Percentiles rank a stretch among this genome's conserved stretches.
Conservation (phyloP, 1,139 yeast genomes). For the Yamadazyma dendronema region DNA sequence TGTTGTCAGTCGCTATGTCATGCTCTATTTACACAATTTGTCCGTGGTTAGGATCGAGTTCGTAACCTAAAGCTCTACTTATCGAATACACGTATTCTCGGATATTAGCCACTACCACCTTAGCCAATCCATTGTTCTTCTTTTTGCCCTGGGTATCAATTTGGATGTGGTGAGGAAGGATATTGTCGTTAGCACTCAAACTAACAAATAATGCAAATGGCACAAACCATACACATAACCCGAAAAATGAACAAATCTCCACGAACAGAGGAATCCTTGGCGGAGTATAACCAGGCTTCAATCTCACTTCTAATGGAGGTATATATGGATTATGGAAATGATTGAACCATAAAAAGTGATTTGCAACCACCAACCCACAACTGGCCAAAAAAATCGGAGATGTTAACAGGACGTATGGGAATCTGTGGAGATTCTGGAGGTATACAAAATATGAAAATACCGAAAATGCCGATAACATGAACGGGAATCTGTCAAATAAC, state of each 20-base stretch:
- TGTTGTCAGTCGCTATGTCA: too few species aligned
- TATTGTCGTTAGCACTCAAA: slow-evolving; percentile 87
- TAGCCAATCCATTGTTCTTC: slow-evolving; percentile 45
- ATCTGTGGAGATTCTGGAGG: slow-evolving; percentile 68
- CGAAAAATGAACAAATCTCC: slow-evolving; percentile 92
- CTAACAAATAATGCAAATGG: slow-evolving; percentile 93
- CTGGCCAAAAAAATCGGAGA: slow-evolving; percentile 71
- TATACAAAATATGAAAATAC: slow-evolving; percentile 70
- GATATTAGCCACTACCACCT: slow-evolving; percentile 55
- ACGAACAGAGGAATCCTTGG: slow-evolving; percentile 79
- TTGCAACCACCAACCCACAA: slow-evolving; percentile 69
- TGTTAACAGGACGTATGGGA: slow-evolving; percentile 79
- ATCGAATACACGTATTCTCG: slow-evolving; percentile 51
- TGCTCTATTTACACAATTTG: slow-evolving; percentile 36
- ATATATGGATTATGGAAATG: slow-evolving; percentile 71
- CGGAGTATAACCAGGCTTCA: slow-evolving; percentile 56
- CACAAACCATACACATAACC: slow-evolving; percentile 88
- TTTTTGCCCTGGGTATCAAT: slow-evolving; percentile 31
- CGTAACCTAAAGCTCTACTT: slow-evolving; percentile 58
- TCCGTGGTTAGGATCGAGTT: slow-evolving; percentile 59
- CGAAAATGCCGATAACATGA: slow-evolving; percentile 62
- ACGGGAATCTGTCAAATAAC: slow-evolving; percentile 77
- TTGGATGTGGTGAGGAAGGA: slow-evolving; percentile 62
- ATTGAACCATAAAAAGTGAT: slow-evolving; percentile 89
- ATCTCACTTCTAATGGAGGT: slow-evolving; percentile 55